Percentiles rank a stretch among this genome's conserved stretches.
phyloP scores from a whole-genome alignment of 2,329 filamentous ascomycete species.

The Botrytis aclada region DNA sequence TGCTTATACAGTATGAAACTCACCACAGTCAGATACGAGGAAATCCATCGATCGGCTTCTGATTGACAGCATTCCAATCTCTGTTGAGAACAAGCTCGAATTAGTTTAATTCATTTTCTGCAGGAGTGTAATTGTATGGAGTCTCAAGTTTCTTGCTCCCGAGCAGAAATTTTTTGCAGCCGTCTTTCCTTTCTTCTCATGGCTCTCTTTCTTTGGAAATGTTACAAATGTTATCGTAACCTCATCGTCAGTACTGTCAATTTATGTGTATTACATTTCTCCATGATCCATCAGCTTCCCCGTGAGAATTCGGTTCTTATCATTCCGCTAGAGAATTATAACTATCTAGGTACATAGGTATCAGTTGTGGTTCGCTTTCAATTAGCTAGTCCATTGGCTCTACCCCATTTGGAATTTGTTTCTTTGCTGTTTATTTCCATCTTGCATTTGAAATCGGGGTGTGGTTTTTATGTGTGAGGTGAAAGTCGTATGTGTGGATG shows the following conservation, averaged over 20 bases:
- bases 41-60: neutral
- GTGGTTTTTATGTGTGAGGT: fast-evolving
- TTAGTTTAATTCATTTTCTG: fast-evolving
- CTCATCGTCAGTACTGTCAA: neutral
- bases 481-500: neutral
- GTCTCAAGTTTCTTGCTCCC: neutral
- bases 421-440: neutral
- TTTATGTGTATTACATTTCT: too few species aligned
- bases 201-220: neutral
- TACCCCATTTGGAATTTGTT: neutral
- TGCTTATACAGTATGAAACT: neutral
- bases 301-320: too few species aligned
- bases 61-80: neutral
- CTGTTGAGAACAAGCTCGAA: neutral
- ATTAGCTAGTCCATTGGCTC: neutral
- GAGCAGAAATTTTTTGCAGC: neutral
- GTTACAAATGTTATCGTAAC: neutral
- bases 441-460: neutral
- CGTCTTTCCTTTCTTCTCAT: neutral
- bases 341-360: too few species aligned
- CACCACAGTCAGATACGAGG: neutral
- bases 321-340: too few species aligned
- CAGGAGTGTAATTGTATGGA: neutral
- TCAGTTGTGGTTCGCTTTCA: neutral
- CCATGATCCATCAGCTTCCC: too few species aligned